A percentile compares a stretch with the other conserved stretches of the same genome.
phyloP scores from a whole-genome alignment of 352 stramenopile genomes.

The Peronospora farinosa region DNA sequence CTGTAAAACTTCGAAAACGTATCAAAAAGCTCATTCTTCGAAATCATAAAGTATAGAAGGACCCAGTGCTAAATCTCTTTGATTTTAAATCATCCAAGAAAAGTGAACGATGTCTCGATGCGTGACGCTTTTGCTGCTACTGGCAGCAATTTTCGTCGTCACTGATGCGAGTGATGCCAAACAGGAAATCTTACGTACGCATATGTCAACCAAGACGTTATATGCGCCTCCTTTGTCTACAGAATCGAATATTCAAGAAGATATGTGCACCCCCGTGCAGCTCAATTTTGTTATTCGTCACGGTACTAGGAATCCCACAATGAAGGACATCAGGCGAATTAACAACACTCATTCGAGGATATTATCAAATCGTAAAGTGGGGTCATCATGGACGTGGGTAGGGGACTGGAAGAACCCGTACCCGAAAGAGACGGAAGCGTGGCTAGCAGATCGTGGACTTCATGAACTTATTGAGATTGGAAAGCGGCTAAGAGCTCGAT shows the following conservation, averaged over 20 bases:
- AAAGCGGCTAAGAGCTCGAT: conserved; percentile 41
- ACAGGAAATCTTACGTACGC: conserved; percentile 32
- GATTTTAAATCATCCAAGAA: not conserved
- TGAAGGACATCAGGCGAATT: conserved; percentile 72
- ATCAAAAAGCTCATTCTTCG: no score
- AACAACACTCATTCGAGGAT: conserved; percentile 36
- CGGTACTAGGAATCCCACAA: conserved; percentile 70
- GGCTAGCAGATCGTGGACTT: conserved; percentile 52
- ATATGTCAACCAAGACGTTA: conserved; percentile 81
- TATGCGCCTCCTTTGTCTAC: conserved; percentile 30
- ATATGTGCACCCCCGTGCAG: conserved; percentile 42
- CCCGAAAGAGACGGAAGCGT: conserved; percentile 30
- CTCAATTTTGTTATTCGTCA: conserved; percentile 78
- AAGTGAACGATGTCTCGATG: conserved; percentile 5
- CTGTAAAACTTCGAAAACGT: no score
- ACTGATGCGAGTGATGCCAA: conserved; percentile 6
- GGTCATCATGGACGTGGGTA: conserved; percentile 27
- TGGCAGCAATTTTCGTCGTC: conserved; percentile 1
- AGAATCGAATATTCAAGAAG: conserved; percentile 4
- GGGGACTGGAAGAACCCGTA: conserved; percentile 51
- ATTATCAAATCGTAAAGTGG: conserved; percentile 3
- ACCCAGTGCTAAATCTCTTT: no score
- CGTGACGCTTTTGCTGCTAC: conserved; percentile 16
- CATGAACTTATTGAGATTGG: conserved; percentile 58
- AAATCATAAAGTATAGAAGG: no score